Conservation (phyloP, 306 rosid species). For the Medicago ruthenica region DNA sequence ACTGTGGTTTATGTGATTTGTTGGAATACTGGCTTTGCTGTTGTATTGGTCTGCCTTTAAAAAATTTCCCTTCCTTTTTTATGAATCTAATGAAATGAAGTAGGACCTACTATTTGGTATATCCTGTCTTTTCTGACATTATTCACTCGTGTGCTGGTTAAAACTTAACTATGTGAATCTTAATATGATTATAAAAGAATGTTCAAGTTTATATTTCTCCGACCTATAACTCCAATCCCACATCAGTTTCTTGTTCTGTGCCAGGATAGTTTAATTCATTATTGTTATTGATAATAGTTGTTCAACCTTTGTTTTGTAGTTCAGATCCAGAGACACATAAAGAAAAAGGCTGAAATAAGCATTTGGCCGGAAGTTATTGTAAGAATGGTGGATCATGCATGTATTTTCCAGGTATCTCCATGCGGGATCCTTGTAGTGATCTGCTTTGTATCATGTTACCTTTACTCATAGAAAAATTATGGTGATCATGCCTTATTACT, state of each 20-base stretch:
- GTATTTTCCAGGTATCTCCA: slow-evolving; percentile 58
- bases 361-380: slow-evolving; percentile 60
- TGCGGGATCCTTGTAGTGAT: slow-evolving; percentile 61
- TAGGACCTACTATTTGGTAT: slow-evolving; percentile 1
- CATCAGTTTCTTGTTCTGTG: slow-evolving; percentile 7
- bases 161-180: background rate
- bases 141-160: background rate
- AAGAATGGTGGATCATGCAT: slow-evolving; percentile 63
- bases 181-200: background rate
- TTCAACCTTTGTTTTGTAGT: slow-evolving; percentile 56
- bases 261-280: slow-evolving; percentile 15
- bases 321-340: slow-evolving; percentile 48
- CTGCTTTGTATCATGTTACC: slow-evolving; percentile 79
- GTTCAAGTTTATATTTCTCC: background rate
- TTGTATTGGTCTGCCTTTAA: slow-evolving; percentile 19
- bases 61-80: background rate
- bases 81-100: slow-evolving; percentile 20
- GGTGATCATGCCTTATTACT: slow-evolving; percentile 48
- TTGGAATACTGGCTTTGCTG: background rate
- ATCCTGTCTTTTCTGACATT: background rate
- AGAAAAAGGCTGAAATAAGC: slow-evolving; percentile 60
- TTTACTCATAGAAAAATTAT: slow-evolving; percentile 63
- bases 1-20: background rate
- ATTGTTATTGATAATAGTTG: slow-evolving; percentile 39
- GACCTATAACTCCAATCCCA: background rate